Conservation (phyloP, 257 asterid genomes). For the Solanum etuberosum region DNA sequence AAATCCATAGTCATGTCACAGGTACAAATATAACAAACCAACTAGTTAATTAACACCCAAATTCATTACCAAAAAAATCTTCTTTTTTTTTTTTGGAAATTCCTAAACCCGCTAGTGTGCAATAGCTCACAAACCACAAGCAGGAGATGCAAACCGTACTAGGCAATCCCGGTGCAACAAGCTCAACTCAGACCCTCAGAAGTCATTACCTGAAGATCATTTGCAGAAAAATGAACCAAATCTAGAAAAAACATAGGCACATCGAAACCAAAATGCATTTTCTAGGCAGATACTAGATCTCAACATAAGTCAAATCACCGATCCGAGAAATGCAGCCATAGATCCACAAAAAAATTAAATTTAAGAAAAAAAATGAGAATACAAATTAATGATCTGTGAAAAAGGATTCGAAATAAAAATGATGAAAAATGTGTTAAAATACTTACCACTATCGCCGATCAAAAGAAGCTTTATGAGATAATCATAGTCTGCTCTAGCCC, state of each 20-base stretch:
- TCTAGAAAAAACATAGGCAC: background rate
- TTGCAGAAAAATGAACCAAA: background rate
- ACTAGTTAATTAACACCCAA: background rate
- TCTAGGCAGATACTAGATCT: background rate
- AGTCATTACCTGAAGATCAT: background rate
- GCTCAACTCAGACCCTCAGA: background rate
- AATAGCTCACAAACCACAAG: background rate
- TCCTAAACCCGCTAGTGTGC: background rate
- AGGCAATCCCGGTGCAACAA: background rate
- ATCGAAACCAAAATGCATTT: background rate
- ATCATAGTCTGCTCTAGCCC: slow-evolving; percentile 22
- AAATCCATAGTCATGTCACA: background rate
- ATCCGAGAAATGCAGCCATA: too few species aligned
- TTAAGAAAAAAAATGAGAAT: background rate
- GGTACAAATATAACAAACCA: background rate
- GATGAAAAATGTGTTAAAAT: background rate
- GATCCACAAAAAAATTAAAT: background rate
- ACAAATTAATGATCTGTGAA: background rate
- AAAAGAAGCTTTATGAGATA: slow-evolving; percentile 18
- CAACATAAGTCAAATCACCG: background rate
- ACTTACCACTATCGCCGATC: slow-evolving; percentile 16
- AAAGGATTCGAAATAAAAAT: background rate
- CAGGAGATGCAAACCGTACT: background rate
- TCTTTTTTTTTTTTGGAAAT: background rate
- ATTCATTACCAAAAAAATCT: background rate